Percentiles rank a stretch among this genome's conserved stretches.
Evolutionary conservation across 441 rosid species (phyloP).

Genomic region (Capsella rubella): DNA sequence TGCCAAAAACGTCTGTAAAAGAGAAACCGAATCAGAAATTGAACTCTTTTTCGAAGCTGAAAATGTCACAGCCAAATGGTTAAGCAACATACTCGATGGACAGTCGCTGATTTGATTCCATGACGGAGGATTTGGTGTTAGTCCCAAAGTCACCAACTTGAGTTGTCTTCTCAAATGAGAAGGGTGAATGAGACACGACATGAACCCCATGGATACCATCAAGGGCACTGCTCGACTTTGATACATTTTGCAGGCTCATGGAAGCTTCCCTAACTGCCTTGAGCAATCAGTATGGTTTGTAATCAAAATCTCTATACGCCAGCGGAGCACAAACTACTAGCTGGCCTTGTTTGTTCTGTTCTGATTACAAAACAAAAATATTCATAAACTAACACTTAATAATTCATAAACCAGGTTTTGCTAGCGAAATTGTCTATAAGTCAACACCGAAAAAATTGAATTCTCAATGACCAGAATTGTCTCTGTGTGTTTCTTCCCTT

Average conservation of each 20-base stretch:
- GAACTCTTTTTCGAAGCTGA: not conserved
- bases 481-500: no score
- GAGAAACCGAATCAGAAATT: conserved; percentile 12
- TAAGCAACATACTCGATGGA: conserved; percentile 63
- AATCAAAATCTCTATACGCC: conserved; percentile 43
- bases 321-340: conserved; percentile 48
- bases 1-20: conserved; percentile 79
- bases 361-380: conserved; percentile 1
- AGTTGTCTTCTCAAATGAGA: conserved; percentile 54
- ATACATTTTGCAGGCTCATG: conserved; percentile 61
- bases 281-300: no score
- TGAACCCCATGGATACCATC: conserved; percentile 82
- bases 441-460: not conserved
- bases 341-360: conserved; percentile 46
- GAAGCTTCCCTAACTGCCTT: conserved; percentile 27
- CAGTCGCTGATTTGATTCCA: conserved; percentile 58
- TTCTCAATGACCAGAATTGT: not conserved
- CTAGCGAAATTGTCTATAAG: not conserved
- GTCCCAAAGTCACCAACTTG: conserved; percentile 57
- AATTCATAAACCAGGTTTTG: not conserved
- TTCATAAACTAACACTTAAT: not conserved
- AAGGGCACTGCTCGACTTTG: conserved; percentile 60
- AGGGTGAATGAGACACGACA: conserved; percentile 75
- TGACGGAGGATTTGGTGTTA: conserved; percentile 49
- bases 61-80: not conserved